Percentiles rank a stretch among this genome's conserved stretches.
Evolutionary conservation across 805 yeast genomes (phyloP).

Genomic region (Priceomyces castillae): DNA sequence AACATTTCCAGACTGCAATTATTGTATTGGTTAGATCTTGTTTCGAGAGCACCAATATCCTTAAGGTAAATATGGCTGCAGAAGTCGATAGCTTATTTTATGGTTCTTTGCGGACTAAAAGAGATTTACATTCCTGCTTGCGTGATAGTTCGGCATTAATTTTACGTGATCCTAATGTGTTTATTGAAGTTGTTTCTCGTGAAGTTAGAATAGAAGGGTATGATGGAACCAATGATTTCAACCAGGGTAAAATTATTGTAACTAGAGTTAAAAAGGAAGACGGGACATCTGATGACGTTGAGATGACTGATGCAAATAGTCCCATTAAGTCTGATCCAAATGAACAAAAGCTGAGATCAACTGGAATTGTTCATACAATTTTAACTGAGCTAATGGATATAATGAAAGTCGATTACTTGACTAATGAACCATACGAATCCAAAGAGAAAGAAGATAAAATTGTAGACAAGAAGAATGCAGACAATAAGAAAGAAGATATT

Average conservation of each 20-base stretch:
- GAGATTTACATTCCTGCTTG: constrained; percentile 46
- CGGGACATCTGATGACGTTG: constrained; percentile 21
- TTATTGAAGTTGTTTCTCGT: constrained; percentile 43
- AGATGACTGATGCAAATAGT: constrained; percentile 24
- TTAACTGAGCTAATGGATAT: constrained; percentile 61
- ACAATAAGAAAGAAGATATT: constrained; percentile 24
- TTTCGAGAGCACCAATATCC: constrained; percentile 56
- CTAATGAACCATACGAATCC: constrained; percentile 20
- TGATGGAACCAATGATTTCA: constrained; percentile 26
- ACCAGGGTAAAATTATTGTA: constrained; percentile 21
- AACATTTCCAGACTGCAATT: constrained; percentile 13
- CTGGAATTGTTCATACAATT: constrained; percentile 61
- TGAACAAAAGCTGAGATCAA: not conserved
- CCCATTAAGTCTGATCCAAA: not conserved
- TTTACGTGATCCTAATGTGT: constrained; percentile 48
- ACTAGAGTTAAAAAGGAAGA: constrained; percentile 13
- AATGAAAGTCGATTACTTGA: constrained; percentile 36
- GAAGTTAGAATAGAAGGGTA: constrained; percentile 45
- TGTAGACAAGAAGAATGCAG: constrained; percentile 16
- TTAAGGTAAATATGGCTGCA: constrained; percentile 47
- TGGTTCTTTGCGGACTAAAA: constrained; percentile 23
- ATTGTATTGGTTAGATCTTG: constrained; percentile 63
- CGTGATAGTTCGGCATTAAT: constrained; percentile 51
- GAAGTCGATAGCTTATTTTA: constrained; percentile 49
- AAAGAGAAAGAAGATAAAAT: constrained; percentile 15